Base-by-base conservation (phyloP, 257 asterid species). In the Salvia miltiorrhiza region DNA sequence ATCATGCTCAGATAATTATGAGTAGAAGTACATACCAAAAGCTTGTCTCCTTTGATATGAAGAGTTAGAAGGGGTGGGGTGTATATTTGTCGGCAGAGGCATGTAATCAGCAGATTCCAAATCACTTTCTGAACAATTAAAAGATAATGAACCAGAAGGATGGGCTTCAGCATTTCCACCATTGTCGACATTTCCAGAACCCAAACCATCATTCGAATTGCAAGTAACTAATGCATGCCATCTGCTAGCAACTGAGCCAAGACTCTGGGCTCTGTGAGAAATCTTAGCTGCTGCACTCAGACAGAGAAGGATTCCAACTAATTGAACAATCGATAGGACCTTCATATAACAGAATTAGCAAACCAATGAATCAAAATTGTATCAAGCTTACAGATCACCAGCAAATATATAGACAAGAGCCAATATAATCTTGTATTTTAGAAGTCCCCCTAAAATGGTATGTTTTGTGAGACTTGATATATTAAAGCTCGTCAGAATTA, bases 251-350 rank as follows among this genome's bases (percentile, higher is more conserved):
- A 87, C 66, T 44, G 97, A 81, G 72, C 93, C 93, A 58, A 89
- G 83, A 73, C 91, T 82, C 70, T 85, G 95, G 64, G 97, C 97
- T 81, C 97, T 85, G 47, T 91, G 97, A 10, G 97, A 91, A 79
- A 91, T 84, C 86, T 85, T 91, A 59, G 96, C 83, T 7, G 97
- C 97, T 60, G 93, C 90, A 50, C 56, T 79, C 14, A 91, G 84
- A 73, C 97, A 91, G 50, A 89, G 81, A 76, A 91, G 79, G 45
- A 91, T 81, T 64, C 96, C 97, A 6, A 84, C 93, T 71, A 91
- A 73, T 63, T 85, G 84, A 73, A 79, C 93, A 75, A 87, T 74
- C 3, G 95, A 85, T 47, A 87, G 79, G 43, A 87, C 90, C 97
- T 91, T 86, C 47, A 64, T 21, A 71, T 9, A 65, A 28, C 19